phyloP scores from a whole-genome alignment of 257 asterid species.

The Scutellaria minor region DNA sequence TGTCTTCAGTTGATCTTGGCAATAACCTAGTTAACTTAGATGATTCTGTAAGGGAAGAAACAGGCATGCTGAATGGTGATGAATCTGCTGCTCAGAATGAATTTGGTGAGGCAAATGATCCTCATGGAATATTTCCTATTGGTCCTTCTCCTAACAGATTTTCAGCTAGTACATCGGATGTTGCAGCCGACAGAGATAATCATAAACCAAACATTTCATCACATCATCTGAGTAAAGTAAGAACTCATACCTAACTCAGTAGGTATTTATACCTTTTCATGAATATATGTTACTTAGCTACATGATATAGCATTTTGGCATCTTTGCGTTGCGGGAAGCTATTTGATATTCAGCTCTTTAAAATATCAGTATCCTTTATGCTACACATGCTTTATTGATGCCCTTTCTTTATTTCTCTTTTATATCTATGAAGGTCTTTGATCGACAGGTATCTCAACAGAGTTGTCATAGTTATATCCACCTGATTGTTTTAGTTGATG shows the following conservation, averaged over 20 bases:
- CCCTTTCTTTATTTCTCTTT: background rate
- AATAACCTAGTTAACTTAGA: conserved; percentile 34
- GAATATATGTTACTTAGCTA: conserved; percentile 28
- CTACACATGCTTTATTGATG: conserved; percentile 15
- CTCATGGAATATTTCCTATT: conserved; percentile 28
- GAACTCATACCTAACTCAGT: conserved; percentile 32
- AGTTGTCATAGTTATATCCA: conserved; percentile 21
- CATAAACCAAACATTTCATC: conserved; percentile 46
- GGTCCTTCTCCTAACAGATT: conserved; percentile 35
- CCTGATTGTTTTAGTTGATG: conserved; percentile 14
- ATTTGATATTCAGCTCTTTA: conserved; percentile 14
- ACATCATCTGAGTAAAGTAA: conserved; percentile 50
- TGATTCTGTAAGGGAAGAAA: conserved; percentile 38
- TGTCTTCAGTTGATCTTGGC: conserved; percentile 41
- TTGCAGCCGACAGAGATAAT: conserved; percentile 40
- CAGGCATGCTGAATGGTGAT: conserved; percentile 38
- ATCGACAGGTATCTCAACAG: background rate
- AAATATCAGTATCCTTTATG: conserved; percentile 1
- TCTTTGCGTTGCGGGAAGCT: conserved; percentile 5
- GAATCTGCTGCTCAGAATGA: conserved; percentile 45
- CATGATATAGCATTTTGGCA: conserved; percentile 27
- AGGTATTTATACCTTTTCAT: conserved; percentile 23
- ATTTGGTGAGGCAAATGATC: conserved; percentile 44
- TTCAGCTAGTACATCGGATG: conserved; percentile 41
- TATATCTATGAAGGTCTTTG: background rate